A percentile compares a stretch with the other conserved stretches of the same genome.
phyloP scores from a whole-genome alignment of 2,329 filamentous ascomycete species.

The Knufia petricola region DNA sequence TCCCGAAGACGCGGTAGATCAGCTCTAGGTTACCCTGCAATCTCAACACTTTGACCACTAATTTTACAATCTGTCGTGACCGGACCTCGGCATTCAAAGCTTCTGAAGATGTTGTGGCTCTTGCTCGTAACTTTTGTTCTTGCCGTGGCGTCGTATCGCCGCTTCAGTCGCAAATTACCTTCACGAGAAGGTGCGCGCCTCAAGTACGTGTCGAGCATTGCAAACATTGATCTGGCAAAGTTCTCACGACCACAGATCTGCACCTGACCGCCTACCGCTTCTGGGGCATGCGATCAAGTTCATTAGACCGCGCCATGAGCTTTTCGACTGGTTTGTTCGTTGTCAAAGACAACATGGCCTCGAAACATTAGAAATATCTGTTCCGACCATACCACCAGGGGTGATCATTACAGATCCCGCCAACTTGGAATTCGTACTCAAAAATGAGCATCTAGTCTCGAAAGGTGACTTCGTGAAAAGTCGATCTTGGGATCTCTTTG shows the following conservation, averaged over 20 bases:
- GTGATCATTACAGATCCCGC: conserved; percentile 54
- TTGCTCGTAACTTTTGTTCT: conserved; percentile 9
- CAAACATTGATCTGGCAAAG: conserved; percentile 9
- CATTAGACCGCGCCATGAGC: conserved; percentile 48
- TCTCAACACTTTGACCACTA: neutral
- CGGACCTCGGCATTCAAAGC: neutral
- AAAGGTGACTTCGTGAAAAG: conserved; percentile 55
- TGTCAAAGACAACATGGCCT: conserved; percentile 48
- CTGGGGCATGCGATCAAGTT: conserved; percentile 54
- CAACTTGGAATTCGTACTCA: conserved; percentile 55
- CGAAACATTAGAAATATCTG: conserved; percentile 53
- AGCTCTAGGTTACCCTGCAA: neutral
- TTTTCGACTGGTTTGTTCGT: conserved; percentile 54
- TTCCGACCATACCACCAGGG: conserved; percentile 53
- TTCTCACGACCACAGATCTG: conserved; percentile 4
- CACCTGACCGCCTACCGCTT: conserved; percentile 35
- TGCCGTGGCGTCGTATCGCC: conserved; percentile 8
- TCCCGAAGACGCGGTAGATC: neutral
- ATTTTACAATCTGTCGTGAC: neutral
- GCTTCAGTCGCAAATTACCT: neutral
- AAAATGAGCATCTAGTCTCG: conserved; percentile 49
- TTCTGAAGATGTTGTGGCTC: neutral
- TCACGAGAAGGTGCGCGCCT: conserved; percentile 1
- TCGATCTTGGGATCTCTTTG: conserved; percentile 54
- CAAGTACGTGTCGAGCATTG: conserved; percentile 14